Conservation (phyloP, 2,329 filamentous ascomycete species). For the Huntiella moniliformis region DNA sequence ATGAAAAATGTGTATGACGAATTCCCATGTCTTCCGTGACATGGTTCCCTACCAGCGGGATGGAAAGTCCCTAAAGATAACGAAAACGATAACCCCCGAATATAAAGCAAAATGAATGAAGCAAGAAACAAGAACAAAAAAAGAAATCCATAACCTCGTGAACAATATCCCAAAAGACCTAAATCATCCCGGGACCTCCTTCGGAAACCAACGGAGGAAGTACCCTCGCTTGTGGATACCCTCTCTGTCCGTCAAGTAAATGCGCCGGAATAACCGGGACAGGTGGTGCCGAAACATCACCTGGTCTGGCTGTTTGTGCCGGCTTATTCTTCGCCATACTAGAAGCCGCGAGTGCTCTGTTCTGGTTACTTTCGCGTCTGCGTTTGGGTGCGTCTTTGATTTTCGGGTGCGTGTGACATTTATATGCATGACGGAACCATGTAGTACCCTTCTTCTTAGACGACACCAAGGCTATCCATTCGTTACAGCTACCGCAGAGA, state of each 20-base stretch:
- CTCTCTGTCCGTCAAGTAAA: constrained; percentile 12
- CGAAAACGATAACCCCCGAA: background rate
- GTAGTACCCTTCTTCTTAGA: constrained; percentile 86
- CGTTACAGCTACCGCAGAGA: constrained; percentile 57
- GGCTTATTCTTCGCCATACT: constrained; percentile 29
- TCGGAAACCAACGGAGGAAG: constrained; percentile 6
- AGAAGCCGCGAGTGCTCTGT: constrained; percentile 23
- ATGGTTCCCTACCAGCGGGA: background rate
- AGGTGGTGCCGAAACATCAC: background rate
- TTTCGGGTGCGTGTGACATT: constrained; percentile 58
- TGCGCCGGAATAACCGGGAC: constrained; percentile 14
- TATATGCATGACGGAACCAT: constrained; percentile 80
- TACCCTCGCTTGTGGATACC: background rate
- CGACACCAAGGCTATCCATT: constrained; percentile 66
- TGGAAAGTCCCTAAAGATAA: background rate
- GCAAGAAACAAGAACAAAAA: background rate
- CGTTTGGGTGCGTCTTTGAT: constrained; percentile 53
- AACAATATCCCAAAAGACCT: background rate
- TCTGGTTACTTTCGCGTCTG: constrained; percentile 41
- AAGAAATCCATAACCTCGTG: background rate
- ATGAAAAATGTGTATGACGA: background rate
- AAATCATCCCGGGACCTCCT: constrained; percentile 9
- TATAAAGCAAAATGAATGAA: background rate
- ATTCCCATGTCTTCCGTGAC: constrained; percentile 1
- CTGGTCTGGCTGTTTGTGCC: background rate